Evolutionary conservation across 2,329 filamentous ascomycete genomes (phyloP), one percentile per base, ranked within the genome.

Genomic region (Elsinoe necatrix): DNA sequence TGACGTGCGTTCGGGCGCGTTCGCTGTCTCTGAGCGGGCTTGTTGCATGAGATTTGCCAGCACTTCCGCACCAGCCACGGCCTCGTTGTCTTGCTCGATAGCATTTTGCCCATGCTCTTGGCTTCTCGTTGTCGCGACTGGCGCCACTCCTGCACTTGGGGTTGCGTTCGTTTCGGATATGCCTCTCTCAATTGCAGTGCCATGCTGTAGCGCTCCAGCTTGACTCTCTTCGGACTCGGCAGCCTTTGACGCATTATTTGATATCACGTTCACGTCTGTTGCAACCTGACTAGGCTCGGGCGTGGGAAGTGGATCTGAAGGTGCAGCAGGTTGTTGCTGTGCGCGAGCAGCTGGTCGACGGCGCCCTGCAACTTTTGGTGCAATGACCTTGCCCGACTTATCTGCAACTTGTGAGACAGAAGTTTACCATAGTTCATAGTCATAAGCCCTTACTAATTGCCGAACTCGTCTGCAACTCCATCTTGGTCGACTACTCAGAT

Each of bases 391-490:
- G 65, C 72, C 72, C 16, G 72, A 71, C 57, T 71, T 71, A 60
- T 73, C 71, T 69, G 57, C 7, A 14, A 57, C 18, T 16, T 20
- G 55, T 61, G 58, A 55, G 61, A 51, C 21, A n/a, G 34, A 11
- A 12, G 3, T 37, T 4, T n/a, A 37, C 14, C 34, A n/a, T n/a
- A 14, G 29, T 11, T 6, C 5, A 11, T 14, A 14, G 4, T 57
- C 56, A 29, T 34, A 25, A 59, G 55, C 43, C 61, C 71, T 64
- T 68, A 76, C 75, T 77, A 60, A 80, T 78, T 41, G 74, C 77
- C 56, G 78, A 80, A 63, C 76, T 79, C 59, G 78, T 79, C 43
- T 80, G 73, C 18, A 64, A 61, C 45, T 77, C 74, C 70, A 77
- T 72, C 41, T 18, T 56, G 52, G 34, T 34, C 42, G 45, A 47